Evolutionary conservation across 805 yeast genomes (phyloP).

Genomic region (Debaryomyces prosopidis): DNA sequence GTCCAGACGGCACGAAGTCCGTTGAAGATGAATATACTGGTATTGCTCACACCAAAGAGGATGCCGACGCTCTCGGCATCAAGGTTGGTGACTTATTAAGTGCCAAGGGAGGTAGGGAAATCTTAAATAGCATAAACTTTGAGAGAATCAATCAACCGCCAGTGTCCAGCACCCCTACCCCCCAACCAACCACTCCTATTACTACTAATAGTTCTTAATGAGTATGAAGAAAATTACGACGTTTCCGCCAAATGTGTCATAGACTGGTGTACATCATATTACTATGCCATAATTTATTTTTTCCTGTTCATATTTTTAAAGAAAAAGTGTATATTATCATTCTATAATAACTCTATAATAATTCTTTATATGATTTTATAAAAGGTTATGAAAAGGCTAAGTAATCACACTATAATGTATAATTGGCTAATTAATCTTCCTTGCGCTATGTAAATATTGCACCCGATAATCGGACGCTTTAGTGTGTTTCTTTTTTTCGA

Average conservation of each 20-base stretch:
- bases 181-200: too few species aligned
- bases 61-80: conserved; percentile 71
- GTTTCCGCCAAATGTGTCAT: too few species aligned
- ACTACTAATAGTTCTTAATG: too few species aligned
- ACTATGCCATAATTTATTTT: not conserved
- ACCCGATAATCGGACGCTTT: not conserved
- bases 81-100: conserved; percentile 67
- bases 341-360: not conserved
- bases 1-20: conserved; percentile 74
- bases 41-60: conserved; percentile 46
- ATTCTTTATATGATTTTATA: too few species aligned
- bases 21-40: conserved; percentile 56
- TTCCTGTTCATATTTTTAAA: not conserved
- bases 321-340: not conserved
- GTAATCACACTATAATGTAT: not conserved
- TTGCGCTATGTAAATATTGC: not conserved
- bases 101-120: conserved; percentile 77
- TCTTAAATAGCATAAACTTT: conserved; percentile 77
- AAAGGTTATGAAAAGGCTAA: too few species aligned
- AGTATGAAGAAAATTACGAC: too few species aligned
- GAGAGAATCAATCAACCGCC: conserved; percentile 54
- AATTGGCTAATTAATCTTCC: not conserved
- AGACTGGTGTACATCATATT: too few species aligned
- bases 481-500: not conserved
- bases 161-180: not conserved